Evolutionary conservation across 2,329 filamentous ascomycete species (phyloP), one percentile per base, ranked within the genome.

Genomic region (Hansfordia pulvinata): DNA sequence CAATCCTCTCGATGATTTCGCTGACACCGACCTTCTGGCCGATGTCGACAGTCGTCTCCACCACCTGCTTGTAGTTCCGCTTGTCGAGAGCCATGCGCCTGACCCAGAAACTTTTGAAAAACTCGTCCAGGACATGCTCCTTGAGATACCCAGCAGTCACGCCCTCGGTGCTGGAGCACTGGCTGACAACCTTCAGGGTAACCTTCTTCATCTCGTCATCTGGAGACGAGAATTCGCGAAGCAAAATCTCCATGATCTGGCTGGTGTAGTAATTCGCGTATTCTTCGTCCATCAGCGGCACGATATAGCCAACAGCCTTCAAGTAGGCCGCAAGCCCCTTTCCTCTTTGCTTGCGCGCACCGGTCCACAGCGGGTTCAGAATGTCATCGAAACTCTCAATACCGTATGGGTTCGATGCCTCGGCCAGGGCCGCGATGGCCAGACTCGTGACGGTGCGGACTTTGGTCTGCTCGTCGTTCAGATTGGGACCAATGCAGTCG

Each of bases 171-270:
- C 79, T 79, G 6, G 90, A 83, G 47, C 90, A 96, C 47, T 98
- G 90, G 11, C 86, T 94, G 10, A 98, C 76, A 16, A 98, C 90
- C 56, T 96, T 96, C 31, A 98, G 61, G 6, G 98, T 90, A 2
- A 98, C 90, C 60, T 98, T 98, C 60, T 96, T 98, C 90, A 98
- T 98, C 54, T 98, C 90, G 53, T 98, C 90, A 39, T 98, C 90
- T 0, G 90, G 90, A 1, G 88, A 94, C 6, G 85, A 81, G 46
- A 98, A 98, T 49, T 98, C 90, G 43, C 90, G 76, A 17, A 96
- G 71, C 10, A 98, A 61, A 43, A 96, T 96, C 53, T 96, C 90
- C 88, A 98, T 96, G 44, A 98, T 94, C 53, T 98, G 86, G 39
- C 76, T 83, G 7, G 90, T 96, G 47, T 98, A 98, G 58, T 98